These are phyloP conservation scores for Podaxis carcinomalis DNA, from an alignment of 768 basidiomycete species.

Conservation along the genomic window DNA sequence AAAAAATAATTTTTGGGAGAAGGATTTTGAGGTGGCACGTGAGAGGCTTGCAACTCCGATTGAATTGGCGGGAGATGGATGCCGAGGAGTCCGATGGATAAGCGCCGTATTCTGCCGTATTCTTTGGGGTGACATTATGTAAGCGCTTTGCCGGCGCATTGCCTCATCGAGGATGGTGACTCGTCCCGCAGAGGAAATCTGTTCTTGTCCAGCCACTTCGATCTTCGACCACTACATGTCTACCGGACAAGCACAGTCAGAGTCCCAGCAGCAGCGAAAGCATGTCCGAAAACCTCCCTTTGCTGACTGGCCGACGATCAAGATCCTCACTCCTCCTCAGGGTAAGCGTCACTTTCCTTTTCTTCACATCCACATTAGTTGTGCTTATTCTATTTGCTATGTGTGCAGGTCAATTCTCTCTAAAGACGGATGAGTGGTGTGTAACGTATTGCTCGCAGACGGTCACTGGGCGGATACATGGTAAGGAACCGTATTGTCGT, in stretches of 20 bases:
- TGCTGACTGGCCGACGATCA: constrained; percentile 48
- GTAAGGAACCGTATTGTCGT: constrained; percentile 49
- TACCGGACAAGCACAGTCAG: constrained; percentile 21
- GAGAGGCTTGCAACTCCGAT: constrained; percentile 21
- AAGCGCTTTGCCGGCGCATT: constrained; percentile 2
- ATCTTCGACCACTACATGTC: constrained; percentile 13
- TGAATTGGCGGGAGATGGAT: constrained; percentile 2
- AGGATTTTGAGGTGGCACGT: constrained; percentile 10
- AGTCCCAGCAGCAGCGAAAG: constrained; percentile 26
- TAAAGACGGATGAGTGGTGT: constrained; percentile 61
- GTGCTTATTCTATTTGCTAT: neutral
- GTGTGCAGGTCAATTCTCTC: constrained; percentile 48
- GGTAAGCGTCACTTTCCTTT: constrained; percentile 25
- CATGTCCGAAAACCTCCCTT: constrained; percentile 33
- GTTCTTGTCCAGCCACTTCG: constrained; percentile 1
- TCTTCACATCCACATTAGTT: neutral
- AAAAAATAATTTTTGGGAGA: constrained; percentile 19
- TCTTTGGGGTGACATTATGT: neutral
- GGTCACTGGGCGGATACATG: constrained; percentile 46
- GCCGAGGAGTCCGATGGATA: neutral
- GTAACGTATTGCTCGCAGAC: constrained; percentile 59
- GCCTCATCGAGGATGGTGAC: constrained; percentile 9
- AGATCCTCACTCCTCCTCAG: constrained; percentile 49
- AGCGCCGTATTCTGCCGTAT: neutral
- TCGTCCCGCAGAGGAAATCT: constrained; percentile 3